Conservation (phyloP, 2,329 filamentous ascomycete species). For the Endothia cerciana region DNA sequence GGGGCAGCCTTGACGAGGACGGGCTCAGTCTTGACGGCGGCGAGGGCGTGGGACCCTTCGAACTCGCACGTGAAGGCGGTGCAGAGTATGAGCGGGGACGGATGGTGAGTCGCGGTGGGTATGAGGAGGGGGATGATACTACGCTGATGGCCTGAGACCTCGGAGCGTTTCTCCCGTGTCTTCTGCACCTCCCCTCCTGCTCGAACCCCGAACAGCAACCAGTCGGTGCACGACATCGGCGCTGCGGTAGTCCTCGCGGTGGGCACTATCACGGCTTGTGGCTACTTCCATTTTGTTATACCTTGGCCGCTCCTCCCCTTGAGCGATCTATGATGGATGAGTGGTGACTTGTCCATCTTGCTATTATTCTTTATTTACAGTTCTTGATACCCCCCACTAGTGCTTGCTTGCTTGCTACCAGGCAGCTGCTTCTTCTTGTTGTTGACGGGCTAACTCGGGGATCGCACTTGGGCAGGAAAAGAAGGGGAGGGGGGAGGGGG, state of each 20-base stretch:
- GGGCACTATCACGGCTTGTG: not conserved
- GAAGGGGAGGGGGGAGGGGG: not conserved
- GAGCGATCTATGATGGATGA: not conserved
- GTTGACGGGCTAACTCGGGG: not conserved
- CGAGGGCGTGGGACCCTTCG: conserved; percentile 30
- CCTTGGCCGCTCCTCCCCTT: not conserved
- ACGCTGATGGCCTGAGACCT: conserved; percentile 14
- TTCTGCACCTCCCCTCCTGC: not conserved
- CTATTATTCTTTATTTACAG: not conserved
- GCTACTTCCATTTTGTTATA: not conserved
- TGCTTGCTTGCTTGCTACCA: not conserved
- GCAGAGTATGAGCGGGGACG: conserved; percentile 3
- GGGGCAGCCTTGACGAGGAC: conserved; percentile 50
- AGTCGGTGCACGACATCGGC: not conserved
- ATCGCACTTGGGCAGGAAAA: not conserved
- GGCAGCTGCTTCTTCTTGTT: conserved; percentile 1
- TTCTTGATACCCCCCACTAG: conserved; percentile 18
- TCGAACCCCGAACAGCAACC: not conserved
- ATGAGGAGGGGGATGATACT: conserved; percentile 15
- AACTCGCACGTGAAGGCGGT: conserved; percentile 17
- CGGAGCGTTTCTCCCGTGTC: not conserved
- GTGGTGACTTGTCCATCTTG: not conserved
- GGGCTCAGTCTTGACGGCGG: conserved; percentile 33
- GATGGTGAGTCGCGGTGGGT: not conserved
- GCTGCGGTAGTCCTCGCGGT: not conserved